Evolutionary conservation across 2,329 filamentous ascomycete species (phyloP), one percentile per base, ranked within the genome.

Genomic region (Alternaria triticina): DNA sequence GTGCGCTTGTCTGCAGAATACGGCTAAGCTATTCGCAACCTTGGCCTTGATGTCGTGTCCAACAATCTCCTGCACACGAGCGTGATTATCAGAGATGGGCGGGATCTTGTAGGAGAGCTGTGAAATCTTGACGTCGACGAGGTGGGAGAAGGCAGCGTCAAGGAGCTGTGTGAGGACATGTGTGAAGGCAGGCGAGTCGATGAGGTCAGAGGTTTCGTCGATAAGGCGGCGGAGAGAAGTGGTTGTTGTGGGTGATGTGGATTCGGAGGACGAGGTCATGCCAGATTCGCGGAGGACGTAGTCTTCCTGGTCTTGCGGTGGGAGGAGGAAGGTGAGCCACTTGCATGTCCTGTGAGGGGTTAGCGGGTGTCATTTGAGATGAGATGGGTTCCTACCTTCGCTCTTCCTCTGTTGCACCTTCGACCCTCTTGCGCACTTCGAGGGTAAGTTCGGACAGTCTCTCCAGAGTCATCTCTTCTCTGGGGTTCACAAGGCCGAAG

Each of bases 171-270:
- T 93, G 47, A 97, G 86, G 36, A 99, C 94, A 74, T 94, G 91
- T 0, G 90, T 88, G 81, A 98, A 98, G 36, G 92, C 88, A 0
- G 96, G 96, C 1, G 96, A 97, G 76, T 99, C 96, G 75, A 98
- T 90, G 23, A 99, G 87, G 77, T 99, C 96, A 43, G 95, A 92
- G 2, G 96, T 98, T 83, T 99, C 96, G 77, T 99, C 95, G 1
- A 99, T 87, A 20, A 99, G 87, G 61, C 92, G 90, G 59, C 95
- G 89, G 59, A 99, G 87, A 1, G 89, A 87, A 7, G 85, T 78
- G 28, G 83, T 79, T 78, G 81, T 57, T 74, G 76, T 65, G 75
- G 80, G 23, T 0, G 85, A 81, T 36, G 76, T 59, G 61, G 70
- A 70, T 54, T 68, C 74, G 23, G 73, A 80, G 66, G 74, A 80